Evolutionary conservation across 2,329 filamentous ascomycete species (phyloP), one percentile per base, ranked within the genome.

Genomic region (Xylariaceae sp.): DNA sequence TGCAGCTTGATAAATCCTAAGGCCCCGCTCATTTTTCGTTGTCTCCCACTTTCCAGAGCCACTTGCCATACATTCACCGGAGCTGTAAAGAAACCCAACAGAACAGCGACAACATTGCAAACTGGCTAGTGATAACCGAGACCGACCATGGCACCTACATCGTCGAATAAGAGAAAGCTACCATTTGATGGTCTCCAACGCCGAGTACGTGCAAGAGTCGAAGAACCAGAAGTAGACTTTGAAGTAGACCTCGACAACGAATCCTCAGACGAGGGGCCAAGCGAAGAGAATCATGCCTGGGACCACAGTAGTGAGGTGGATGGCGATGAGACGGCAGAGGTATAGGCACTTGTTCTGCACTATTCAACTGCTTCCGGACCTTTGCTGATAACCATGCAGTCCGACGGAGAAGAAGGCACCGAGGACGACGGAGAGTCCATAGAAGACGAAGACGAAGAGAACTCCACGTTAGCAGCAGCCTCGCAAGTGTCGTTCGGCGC

Each of bases 401-500:
- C n/a, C n/a, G n/a, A n/a, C n/a, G n/a, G n/a, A n/a, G n/a, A 58
- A 6, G 44, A 56, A 26, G 49, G 52, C 6, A 40, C 44, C 14
- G 57, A 65, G 17, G 55, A 58, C 29, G 53, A 56, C 3, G 55
- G 59, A 24, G 55, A 58, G 3, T 50, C 47, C 31, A 43, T 38
- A 32, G 44, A 36, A 2, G 58, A 66, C 35, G 58, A 64, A 16
- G 51, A 57, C 11, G 50, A 57, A 25, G 50, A 47, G 53, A 48
- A 51, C n/a, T 44, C 47, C 32, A 50, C 61, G 5, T 58, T 57
- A 13, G 55, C 70, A 36, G 67, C 71, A 38, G 60, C 69, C 28
- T 64, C 74, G 7, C 67, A 70, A 40, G 77, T 95, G 44, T 92
- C 88, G 16, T 95, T 96, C 52, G 89, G 88, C 42, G 84, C 85